A percentile compares a stretch with the other conserved stretches of the same genome.
phyloP scores from a whole-genome alignment of 1,284 basidiomycete species.

The Melampsora larici-populina region DNA sequence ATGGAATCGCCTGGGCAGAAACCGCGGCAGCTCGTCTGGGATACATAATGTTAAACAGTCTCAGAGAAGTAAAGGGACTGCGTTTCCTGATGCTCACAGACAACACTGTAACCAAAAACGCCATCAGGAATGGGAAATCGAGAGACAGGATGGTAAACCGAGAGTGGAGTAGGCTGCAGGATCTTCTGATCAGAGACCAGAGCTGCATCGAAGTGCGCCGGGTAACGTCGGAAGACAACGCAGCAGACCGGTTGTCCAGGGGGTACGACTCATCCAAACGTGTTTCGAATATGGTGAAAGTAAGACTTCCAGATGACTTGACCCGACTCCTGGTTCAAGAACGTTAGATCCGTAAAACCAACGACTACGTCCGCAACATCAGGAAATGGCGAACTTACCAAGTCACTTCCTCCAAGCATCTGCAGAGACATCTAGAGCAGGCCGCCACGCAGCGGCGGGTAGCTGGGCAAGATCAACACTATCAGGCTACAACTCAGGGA shows the following conservation, averaged over 20 bases:
- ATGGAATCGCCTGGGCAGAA: neutral
- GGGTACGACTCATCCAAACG: neutral
- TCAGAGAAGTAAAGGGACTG: neutral
- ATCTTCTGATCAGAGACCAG: neutral
- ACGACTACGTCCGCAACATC: too few relatives aligned
- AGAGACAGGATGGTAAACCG: neutral
- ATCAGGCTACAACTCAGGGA: too few relatives aligned
- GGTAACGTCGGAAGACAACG: neutral
- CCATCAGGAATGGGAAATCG: slow-evolving; percentile 10
- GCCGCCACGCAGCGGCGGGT: too few relatives aligned
- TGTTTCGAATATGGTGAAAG: neutral
- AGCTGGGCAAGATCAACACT: too few relatives aligned
- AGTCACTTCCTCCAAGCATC: too few relatives aligned
- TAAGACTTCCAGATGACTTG: neutral
- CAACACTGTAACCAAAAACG: neutral
- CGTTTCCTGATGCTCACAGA: too few relatives aligned
- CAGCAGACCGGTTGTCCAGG: too few relatives aligned
- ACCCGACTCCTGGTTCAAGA: neutral
- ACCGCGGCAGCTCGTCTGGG: neutral
- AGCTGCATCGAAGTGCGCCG: neutral
- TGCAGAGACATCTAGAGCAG: too few relatives aligned
- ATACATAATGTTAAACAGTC: neutral
- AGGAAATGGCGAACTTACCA: too few relatives aligned
- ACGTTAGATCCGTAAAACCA: too few relatives aligned
- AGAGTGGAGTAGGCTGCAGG: slow-evolving; percentile 5